Base-by-base conservation (phyloP, 2,329 filamentous ascomycete species). In the Diaporthe ilicicola region DNA sequence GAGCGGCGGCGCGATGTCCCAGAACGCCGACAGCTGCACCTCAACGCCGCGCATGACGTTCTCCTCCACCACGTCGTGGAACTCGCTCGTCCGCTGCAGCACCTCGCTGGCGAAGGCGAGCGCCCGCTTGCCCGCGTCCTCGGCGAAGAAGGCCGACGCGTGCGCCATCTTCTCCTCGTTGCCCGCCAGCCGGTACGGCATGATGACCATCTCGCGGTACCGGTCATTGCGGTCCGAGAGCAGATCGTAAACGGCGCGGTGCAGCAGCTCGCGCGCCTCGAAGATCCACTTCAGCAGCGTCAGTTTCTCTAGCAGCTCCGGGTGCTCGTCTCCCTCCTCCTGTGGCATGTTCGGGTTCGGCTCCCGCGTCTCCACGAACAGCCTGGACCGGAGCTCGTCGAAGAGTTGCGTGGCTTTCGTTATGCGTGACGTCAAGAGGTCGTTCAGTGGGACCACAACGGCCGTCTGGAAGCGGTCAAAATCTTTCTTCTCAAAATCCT, bases 231-330 rank as follows among this genome's bases (percentile, higher is more conserved):
- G 92, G 79, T 95, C 93, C 24, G 91, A 91, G 42, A 97, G 88
- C 13, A 98, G 84, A 76, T 97, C 93, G 78, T 94, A 97, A 67
- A 95, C 89, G 76, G 94, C 93, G 53, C 93, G 91, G 82, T 98
- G 92, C 10, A 98, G 86, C 56, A 89, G 87, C 81, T 99, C 96
- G n/a, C 95, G 91, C 1, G 93, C 92, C 79, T 99, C 96, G 76
- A 98, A 98, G 10, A 98, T 90, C 95, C 96, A 98, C 78, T 98
- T 99, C 17, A 98, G 86, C 59, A 98, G 88, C 0, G 95, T 98
- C 15, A 99, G 86, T 81, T 97, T 97, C 81, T 99, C 96, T 2
- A 98, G 85, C 0, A 98, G 87, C 81, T 99, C 96, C 0, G 96
- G 96, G 78, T 95, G 91, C 79, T 98, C 95, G 76, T 98, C 95